Evolutionary conservation across 2,329 filamentous ascomycete species (phyloP).

Genomic region (Aspergillus pseudoglaucus): DNA sequence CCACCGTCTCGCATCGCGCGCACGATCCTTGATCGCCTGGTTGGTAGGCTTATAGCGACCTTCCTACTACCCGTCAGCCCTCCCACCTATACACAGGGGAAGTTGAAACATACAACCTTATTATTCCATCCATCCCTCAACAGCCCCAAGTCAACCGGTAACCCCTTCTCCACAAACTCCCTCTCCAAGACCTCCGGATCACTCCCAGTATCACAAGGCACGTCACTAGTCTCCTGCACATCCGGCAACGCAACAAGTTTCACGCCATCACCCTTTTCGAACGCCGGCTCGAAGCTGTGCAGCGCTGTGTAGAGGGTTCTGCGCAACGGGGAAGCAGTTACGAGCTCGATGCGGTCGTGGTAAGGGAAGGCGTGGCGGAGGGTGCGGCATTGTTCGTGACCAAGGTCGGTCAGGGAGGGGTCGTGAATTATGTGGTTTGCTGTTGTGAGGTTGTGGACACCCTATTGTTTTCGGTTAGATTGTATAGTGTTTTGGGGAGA

Average conservation of each 20-base stretch:
- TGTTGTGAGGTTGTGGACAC: conserved; percentile 68
- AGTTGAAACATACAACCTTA: no score
- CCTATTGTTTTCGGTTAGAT: conserved; percentile 40
- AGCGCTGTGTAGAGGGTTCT: conserved; percentile 75
- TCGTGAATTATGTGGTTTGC: conserved; percentile 70
- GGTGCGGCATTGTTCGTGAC: conserved; percentile 63
- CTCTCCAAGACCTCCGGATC: conserved; percentile 47
- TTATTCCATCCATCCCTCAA: conserved; percentile 65
- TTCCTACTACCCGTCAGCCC: conserved; percentile 15
- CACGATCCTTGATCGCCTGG: conserved; percentile 54
- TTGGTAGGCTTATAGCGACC: conserved; percentile 42
- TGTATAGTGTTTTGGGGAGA: not conserved
- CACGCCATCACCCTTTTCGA: conserved; percentile 39
- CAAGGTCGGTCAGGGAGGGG: conserved; percentile 69
- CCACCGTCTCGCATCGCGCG: conserved; percentile 54
- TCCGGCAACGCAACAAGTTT: conserved; percentile 63
- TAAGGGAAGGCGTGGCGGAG: conserved; percentile 59
- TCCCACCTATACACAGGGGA: no score
- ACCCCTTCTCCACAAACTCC: conserved; percentile 51
- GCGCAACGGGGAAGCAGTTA: conserved; percentile 72
- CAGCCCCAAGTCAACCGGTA: conserved; percentile 56
- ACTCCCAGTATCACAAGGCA: conserved; percentile 71
- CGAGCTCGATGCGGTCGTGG: conserved; percentile 59
- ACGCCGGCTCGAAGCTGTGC: conserved; percentile 57
- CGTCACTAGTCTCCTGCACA: conserved; percentile 68